Evolutionary conservation across 257 asterid genomes (phyloP).

Genomic region (Solanum dulcamara): DNA sequence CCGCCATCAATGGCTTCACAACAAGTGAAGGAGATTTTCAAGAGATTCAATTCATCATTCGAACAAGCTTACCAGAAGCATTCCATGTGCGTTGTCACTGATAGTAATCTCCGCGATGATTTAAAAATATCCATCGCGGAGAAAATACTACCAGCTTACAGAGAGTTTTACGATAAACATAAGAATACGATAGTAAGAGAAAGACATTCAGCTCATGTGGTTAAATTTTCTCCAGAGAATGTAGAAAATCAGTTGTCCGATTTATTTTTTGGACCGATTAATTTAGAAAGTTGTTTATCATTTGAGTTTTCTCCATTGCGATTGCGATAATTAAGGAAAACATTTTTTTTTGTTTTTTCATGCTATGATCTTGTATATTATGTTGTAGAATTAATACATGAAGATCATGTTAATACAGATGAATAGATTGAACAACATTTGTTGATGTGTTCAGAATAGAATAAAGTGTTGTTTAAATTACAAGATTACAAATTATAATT

Average conservation of each 20-base stretch:
- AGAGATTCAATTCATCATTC: slow-evolving; percentile 47
- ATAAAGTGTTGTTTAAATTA: too few species aligned
- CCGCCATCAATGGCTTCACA: slow-evolving; percentile 18
- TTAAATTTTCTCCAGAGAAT: slow-evolving; percentile 68
- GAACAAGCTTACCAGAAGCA: slow-evolving; percentile 58
- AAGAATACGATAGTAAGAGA: slow-evolving; percentile 12
- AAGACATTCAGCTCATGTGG: slow-evolving; percentile 27
- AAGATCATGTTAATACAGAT: not conserved
- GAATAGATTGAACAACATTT: not conserved
- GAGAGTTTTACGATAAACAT: slow-evolving; percentile 41
- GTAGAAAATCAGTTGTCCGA: slow-evolving; percentile 51
- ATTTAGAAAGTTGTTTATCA: slow-evolving; percentile 29
- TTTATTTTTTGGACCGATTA: slow-evolving; percentile 31
- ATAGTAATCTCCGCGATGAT: slow-evolving; percentile 46
- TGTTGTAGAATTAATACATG: not conserved
- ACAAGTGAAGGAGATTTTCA: slow-evolving; percentile 40
- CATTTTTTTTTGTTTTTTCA: not conserved
- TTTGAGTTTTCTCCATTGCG: slow-evolving; percentile 24
- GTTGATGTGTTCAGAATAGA: not conserved
- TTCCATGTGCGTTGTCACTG: slow-evolving; percentile 40
- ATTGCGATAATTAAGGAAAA: not conserved
- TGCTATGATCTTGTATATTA: not conserved
- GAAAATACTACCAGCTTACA: slow-evolving; percentile 34
- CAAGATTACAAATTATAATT: too few species aligned
- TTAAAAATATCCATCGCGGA: slow-evolving; percentile 33